Evolutionary conservation across 331 rosid genomes (phyloP).

Genomic region (Arachis monticola): DNA sequence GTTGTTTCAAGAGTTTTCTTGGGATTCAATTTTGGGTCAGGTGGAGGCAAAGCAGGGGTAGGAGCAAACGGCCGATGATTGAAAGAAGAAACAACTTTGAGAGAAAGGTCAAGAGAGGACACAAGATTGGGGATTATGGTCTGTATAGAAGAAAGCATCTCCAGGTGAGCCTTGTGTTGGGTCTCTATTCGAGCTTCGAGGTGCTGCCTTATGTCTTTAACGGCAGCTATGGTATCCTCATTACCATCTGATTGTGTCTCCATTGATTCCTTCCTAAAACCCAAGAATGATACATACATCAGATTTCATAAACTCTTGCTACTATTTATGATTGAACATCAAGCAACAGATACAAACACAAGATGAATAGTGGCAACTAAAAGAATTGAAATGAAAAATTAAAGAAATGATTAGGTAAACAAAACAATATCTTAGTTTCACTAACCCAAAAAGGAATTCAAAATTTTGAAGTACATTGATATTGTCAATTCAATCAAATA

Average conservation of each 20-base stretch:
- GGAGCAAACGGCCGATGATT: conserved; percentile 77
- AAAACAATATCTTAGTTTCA: neutral
- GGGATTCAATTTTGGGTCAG: conserved; percentile 58
- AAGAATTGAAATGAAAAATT: neutral
- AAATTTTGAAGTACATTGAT: conserved; percentile 9
- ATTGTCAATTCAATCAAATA: conserved; percentile 7
- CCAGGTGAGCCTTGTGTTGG: conserved; percentile 71
- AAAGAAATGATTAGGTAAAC: neutral
- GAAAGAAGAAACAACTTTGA: conserved; percentile 76
- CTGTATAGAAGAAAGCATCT: conserved; percentile 76
- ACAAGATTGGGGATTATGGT: conserved; percentile 68
- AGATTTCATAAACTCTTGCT: conserved; percentile 17
- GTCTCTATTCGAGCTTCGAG: conserved; percentile 77
- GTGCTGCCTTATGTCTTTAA: conserved; percentile 58
- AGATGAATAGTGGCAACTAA: neutral
- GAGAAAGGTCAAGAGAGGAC: conserved; percentile 83
- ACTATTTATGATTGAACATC: neutral
- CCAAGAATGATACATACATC: conserved; percentile 9
- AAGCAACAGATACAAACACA: conserved; percentile 25
- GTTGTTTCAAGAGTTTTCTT: conserved; percentile 39
- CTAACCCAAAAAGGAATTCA: conserved; percentile 3
- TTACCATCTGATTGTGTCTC: conserved; percentile 58
- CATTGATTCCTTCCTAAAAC: conserved; percentile 48
- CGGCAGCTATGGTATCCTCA: conserved; percentile 50
- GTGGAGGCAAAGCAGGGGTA: conserved; percentile 71